These are phyloP conservation scores for Russula olivacea DNA, from an alignment of 768 basidiomycete species.

Conservation along the genomic window DNA sequence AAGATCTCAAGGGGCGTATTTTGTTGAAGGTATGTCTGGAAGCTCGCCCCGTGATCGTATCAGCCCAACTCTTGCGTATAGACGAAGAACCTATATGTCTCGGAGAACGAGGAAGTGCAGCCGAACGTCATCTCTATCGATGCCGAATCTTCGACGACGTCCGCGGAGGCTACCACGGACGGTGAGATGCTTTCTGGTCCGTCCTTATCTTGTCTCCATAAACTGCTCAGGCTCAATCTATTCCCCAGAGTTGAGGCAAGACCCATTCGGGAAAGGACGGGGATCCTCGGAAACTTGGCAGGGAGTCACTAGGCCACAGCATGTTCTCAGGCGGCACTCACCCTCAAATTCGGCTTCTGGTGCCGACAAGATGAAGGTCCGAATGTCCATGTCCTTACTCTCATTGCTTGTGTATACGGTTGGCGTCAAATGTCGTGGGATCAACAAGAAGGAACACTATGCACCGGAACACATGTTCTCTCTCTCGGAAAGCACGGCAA, in stretches of 20 bases:
- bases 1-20: conserved; percentile 70
- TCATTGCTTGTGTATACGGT: conserved; percentile 87
- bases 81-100: conserved; percentile 73
- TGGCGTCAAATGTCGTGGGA: conserved; percentile 89
- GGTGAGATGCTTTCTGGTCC: conserved; percentile 24
- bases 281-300: conserved; percentile 34
- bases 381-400: conserved; percentile 71
- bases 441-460: conserved; percentile 83
- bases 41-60: neutral
- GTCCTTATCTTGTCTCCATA: neutral
- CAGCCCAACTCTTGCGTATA: conserved; percentile 28
- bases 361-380: conserved; percentile 39
- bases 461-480: conserved; percentile 89
- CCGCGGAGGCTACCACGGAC: conserved; percentile 34
- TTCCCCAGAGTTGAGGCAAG: conserved; percentile 14
- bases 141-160: conserved; percentile 40
- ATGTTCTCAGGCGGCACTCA: conserved; percentile 32
- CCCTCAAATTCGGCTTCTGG: conserved; percentile 12
- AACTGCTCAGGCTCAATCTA: conserved; percentile 7
- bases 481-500: conserved; percentile 77
- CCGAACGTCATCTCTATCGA: conserved; percentile 35
- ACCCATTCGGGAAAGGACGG: conserved; percentile 26
- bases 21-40: conserved; percentile 62
- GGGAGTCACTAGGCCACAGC: conserved; percentile 38
- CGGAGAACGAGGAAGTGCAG: conserved; percentile 34